phyloP scores from a whole-genome alignment of 257 asterid genomes.

The Solanum sparsipilum region DNA sequence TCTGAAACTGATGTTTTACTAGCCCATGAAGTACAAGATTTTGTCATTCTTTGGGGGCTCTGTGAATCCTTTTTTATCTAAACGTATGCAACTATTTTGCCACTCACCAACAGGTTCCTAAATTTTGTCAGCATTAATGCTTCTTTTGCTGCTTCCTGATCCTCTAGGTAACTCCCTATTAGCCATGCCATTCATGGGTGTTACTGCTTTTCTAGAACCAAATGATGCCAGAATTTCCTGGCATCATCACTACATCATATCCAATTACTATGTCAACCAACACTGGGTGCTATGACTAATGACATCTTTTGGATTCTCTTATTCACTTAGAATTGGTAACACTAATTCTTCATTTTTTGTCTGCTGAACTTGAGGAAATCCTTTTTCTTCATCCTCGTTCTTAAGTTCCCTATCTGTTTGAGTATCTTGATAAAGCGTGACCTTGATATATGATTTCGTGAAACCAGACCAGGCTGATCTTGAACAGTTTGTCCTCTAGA shows the following conservation, averaged over 20 bases:
- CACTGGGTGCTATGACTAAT: neutral
- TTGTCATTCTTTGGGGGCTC: neutral
- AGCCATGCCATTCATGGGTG: neutral
- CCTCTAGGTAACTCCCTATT: neutral
- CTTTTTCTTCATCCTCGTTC: neutral
- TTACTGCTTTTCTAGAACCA: neutral
- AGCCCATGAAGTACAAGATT: neutral
- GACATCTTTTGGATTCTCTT: neutral
- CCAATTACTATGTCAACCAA: neutral
- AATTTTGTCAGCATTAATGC: neutral
- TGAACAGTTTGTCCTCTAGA: neutral
- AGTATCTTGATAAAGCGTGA: neutral
- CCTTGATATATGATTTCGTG: neutral
- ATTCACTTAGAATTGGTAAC: neutral
- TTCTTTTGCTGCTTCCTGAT: neutral
- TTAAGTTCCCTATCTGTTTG: neutral
- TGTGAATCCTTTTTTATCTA: neutral
- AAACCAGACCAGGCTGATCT: neutral
- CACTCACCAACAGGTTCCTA: neutral
- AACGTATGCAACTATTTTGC: neutral
- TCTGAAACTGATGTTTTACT: neutral
- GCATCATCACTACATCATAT: neutral
- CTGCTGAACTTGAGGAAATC: neutral
- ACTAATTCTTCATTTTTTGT: neutral
- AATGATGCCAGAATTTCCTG: neutral